Percentiles rank a stretch among this genome's conserved stretches.
Evolutionary conservation across 352 stramenopile genomes (phyloP).

Genomic region (Phytophthora hibernalis): DNA sequence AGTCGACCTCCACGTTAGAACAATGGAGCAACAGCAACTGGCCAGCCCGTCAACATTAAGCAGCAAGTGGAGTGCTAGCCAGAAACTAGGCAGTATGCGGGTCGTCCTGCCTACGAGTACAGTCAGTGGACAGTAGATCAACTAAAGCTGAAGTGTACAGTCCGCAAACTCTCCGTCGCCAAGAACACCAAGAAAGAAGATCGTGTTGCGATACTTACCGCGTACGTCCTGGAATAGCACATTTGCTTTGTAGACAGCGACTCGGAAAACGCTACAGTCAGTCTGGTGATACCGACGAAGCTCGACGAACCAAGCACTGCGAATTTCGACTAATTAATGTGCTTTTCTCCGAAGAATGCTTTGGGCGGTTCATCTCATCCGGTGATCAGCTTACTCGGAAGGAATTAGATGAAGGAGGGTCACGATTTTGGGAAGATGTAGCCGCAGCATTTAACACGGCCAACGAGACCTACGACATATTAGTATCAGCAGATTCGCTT

Average conservation of each 20-base stretch:
- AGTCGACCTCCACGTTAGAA: not conserved
- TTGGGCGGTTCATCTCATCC: slow-evolving; percentile 1
- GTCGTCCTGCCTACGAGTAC: not conserved
- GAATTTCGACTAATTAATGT: slow-evolving; percentile 2
- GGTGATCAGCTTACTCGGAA: slow-evolving; percentile 1
- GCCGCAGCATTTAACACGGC: not conserved
- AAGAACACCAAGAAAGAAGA: not conserved
- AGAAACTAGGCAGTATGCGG: not conserved
- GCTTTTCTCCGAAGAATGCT: slow-evolving; percentile 3
- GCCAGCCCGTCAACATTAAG: not conserved
- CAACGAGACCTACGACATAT: not conserved
- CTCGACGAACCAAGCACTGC: slow-evolving; percentile 2
- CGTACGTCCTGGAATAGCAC: not conserved
- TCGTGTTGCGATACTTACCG: not conserved
- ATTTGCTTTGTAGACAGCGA: not conserved
- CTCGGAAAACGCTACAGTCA: not conserved
- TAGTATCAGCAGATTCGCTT: not conserved
- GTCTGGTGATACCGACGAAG: not conserved
- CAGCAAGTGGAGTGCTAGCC: not conserved
- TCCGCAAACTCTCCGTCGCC: not conserved
- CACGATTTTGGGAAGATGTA: slow-evolving; percentile 6
- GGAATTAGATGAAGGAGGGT: slow-evolving; percentile 1
- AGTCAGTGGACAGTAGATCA: not conserved
- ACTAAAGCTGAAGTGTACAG: not conserved
- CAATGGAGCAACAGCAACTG: not conserved